Conservation (phyloP, 2,329 filamentous ascomycete species). For the Colletotrichum sp. region DNA sequence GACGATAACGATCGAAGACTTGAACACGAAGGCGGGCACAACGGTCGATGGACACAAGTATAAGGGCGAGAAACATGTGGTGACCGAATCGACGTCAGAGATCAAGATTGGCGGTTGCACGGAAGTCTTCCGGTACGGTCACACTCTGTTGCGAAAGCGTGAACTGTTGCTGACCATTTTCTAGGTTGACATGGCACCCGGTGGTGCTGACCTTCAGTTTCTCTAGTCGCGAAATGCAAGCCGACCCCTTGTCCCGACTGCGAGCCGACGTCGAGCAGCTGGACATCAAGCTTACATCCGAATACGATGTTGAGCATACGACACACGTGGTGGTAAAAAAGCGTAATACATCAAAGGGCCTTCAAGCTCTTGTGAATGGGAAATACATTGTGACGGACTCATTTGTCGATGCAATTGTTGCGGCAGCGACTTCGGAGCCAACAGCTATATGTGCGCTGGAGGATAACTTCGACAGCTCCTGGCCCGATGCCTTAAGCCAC, state of each 20-base stretch:
- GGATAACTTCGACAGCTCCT: conserved; percentile 76
- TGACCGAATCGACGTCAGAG: conserved; percentile 61
- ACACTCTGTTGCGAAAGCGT: background rate
- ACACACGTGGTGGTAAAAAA: conserved; percentile 91
- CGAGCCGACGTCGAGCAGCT: conserved; percentile 75
- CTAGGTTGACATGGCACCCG: conserved; percentile 78
- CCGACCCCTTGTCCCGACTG: conserved; percentile 66
- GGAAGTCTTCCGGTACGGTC: conserved; percentile 61
- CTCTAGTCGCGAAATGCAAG: conserved; percentile 71
- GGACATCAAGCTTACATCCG: conserved; percentile 84
- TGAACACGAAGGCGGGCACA: conserved; percentile 86
- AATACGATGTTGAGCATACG: conserved; percentile 73
- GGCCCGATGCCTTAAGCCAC: conserved; percentile 77
- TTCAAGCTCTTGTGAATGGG: conserved; percentile 86
- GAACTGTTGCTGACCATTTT: background rate
- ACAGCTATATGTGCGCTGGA: conserved; percentile 68
- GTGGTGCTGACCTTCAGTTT: conserved; percentile 84
- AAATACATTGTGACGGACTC: conserved; percentile 76
- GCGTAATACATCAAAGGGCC: conserved; percentile 84
- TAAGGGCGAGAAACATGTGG: conserved; percentile 61
- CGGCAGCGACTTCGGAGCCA: conserved; percentile 59
- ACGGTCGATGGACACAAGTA: conserved; percentile 75
- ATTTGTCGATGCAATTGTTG: conserved; percentile 76
- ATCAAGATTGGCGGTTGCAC: conserved; percentile 77
- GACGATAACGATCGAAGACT: conserved; percentile 75